Evolutionary conservation across 139 green algal genomes (phyloP), one percentile per base, ranked within the genome.

Genomic region (Chlorella sp.): DNA sequence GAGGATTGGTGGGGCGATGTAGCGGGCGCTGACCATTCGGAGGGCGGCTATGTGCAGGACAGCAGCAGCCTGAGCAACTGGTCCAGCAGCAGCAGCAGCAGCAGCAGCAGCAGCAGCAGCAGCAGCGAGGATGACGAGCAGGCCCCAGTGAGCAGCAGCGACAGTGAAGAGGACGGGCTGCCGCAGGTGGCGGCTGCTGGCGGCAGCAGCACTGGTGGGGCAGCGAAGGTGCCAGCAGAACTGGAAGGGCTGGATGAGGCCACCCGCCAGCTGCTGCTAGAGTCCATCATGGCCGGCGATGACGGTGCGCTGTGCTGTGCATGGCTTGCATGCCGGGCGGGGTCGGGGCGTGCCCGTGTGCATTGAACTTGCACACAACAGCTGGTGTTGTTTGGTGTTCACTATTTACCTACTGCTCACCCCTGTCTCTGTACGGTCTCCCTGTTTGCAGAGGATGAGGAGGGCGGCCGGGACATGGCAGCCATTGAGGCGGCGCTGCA

Each of bases 191-290:
- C n/a, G 6, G 56, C 32, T 5, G 34, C 3, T 9, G 38, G 56
- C 57, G 34, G 21, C 36, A 18, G 28, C 36, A 17, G 62, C 39
- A 2, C 15, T n/a, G 12, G 47, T 30, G 23, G 60, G n/a, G n/a
- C n/a, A n/a, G n/a, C n/a, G n/a, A n/a, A n/a, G n/a, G n/a, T n/a
- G n/a, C n/a, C n/a, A n/a, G n/a, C n/a, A n/a, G n/a, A n/a, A n/a
- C 68, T 51, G 36, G 78, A 41, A 18, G 80, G 34, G 3, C 63
- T 87, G 65, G 87, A 91, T 41, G 84, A 82, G 13, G 84, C 82
- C 30, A 89, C 87, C 4, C 79, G 62, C 21, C 84, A 73, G 32
- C 74, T 91, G 36, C 74, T 91, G 28, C 69, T 88, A n/a, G 81
- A 91, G 18, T 86, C 81, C 3, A 83, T 89, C 21, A 20, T 74